Evolutionary conservation across 2,329 filamentous ascomycete genomes (phyloP), one percentile per base, ranked within the genome.

Genomic region (Zasmidium citrigriseum): DNA sequence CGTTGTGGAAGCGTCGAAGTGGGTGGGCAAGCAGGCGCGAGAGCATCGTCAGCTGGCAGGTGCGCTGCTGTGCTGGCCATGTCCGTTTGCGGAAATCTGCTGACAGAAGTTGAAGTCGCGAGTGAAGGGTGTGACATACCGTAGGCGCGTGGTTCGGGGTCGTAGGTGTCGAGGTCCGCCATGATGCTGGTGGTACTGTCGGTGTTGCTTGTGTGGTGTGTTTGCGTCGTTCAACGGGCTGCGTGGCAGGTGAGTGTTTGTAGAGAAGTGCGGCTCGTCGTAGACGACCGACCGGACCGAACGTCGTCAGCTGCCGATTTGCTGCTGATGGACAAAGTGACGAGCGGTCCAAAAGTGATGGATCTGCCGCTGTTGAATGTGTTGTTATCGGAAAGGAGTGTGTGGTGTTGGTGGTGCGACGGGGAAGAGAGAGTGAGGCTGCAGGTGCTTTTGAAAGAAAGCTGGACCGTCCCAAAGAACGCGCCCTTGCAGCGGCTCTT

Each of bases 61-160:
- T 14, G 27, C 29, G 27, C 27, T 48, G 44, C 20, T 27, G 41
- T 25, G 22, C n/a, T 45, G 34, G 47, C 48, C 29, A 48, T 38
- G n/a, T 53, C 51, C 58, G 64, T 52, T 34, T 59, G 63, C 46
- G n/a, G 27, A 23, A 29, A 50, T 25, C 49, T 27, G 49, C 27
- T 41, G 34, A 47, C 18, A 18, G 14, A 23, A 25, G 27, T 24
- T 29, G 44, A 24, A 20, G 53, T n/a, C 10, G 54, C 18, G 38
- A 46, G 48, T 60, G 46, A 54, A 50, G 54, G 55, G 38, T 49
- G 52, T 22, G 64, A 75, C 79, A 70, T 81, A 89, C 86, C 86
- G 74, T 87, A 89, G 69, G 80, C 80, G 76, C 84, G 83, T 73
- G 82, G 82, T 64, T 88, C 85, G 69, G 82, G 82, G 72, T 88